Evolutionary conservation across 306 rosid species (phyloP).

Genomic region (Aeschynomene evenia): DNA sequence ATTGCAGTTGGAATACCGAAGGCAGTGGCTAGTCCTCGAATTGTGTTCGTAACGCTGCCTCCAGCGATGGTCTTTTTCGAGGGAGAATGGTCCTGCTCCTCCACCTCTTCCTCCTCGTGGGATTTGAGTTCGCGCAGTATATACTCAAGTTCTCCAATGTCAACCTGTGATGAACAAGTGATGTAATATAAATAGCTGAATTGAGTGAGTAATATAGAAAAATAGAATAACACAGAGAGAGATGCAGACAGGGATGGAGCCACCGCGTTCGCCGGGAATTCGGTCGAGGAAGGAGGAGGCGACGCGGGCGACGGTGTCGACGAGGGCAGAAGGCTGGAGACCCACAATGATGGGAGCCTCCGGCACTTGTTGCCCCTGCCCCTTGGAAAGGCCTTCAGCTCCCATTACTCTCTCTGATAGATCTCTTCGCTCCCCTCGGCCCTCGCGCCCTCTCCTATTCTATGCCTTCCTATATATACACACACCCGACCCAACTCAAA

Average conservation of each 20-base stretch:
- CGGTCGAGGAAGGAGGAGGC: constrained; percentile 60
- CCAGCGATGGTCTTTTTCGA: constrained; percentile 73
- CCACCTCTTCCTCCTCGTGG: not conserved
- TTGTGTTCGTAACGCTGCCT: constrained; percentile 91
- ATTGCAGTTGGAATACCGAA: constrained; percentile 77
- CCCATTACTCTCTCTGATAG: constrained; percentile 19
- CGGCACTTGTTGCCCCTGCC: not conserved
- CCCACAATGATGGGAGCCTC: constrained; percentile 74
- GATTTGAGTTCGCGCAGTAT: constrained; percentile 58
- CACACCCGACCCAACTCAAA: no score
- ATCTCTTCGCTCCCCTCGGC: no score
- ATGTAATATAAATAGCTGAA: not conserved
- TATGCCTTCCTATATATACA: not conserved
- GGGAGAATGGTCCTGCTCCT: constrained; percentile 25
- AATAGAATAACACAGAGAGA: constrained; percentile 34
- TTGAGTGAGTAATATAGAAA: not conserved
- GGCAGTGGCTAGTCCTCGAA: constrained; percentile 73
- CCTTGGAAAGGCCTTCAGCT: constrained; percentile 10
- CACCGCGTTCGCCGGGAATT: constrained; percentile 89
- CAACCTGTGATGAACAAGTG: constrained; percentile 46
- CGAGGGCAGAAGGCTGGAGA: constrained; percentile 77
- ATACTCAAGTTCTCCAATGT: constrained; percentile 58
- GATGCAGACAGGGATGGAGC: constrained; percentile 76
- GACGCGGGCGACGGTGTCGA: constrained; percentile 73
- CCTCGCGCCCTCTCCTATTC: not conserved